Evolutionary conservation across 257 asterid genomes (phyloP).

Genomic region (Verbena officinalis): DNA sequence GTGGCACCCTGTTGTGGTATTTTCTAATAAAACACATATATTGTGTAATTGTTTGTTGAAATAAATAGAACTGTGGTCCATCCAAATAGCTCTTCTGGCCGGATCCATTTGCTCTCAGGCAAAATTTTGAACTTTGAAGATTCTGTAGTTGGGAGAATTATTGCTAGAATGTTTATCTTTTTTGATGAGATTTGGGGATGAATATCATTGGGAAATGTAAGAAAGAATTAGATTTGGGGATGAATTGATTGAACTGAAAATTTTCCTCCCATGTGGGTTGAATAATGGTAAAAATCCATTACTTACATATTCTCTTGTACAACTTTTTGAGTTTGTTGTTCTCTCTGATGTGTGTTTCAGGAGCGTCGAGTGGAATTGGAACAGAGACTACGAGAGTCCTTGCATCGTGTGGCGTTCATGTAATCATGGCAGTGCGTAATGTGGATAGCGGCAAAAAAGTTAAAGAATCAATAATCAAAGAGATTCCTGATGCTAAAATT

Average conservation of each 20-base stretch:
- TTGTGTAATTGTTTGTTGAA: not conserved
- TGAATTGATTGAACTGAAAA: constrained; percentile 2
- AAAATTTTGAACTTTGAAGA: not conserved
- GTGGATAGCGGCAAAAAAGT: constrained; percentile 42
- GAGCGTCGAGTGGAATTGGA: constrained; percentile 81
- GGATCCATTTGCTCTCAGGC: not conserved
- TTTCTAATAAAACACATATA: not conserved
- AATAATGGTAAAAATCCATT: not conserved
- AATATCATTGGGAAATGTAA: not conserved
- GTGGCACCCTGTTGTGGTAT: not conserved
- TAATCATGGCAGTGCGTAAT: constrained; percentile 67
- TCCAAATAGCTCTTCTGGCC: not conserved
- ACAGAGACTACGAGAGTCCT: constrained; percentile 58
- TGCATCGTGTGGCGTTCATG: constrained; percentile 55
- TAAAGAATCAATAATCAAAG: constrained; percentile 48
- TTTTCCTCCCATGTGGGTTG: not conserved
- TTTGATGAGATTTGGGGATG: not conserved
- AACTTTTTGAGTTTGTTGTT: not conserved
- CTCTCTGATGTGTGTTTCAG: constrained; percentile 40
- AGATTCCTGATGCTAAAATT: constrained; percentile 52
- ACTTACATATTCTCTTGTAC: not conserved
- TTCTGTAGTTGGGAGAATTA: not conserved
- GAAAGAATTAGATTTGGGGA: no score
- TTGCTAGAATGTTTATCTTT: no score
- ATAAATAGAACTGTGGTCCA: not conserved